Evolutionary conservation across 163 green algal species (phyloP), one percentile per base, ranked within the genome.

Genomic region (Picocystis sp.): DNA sequence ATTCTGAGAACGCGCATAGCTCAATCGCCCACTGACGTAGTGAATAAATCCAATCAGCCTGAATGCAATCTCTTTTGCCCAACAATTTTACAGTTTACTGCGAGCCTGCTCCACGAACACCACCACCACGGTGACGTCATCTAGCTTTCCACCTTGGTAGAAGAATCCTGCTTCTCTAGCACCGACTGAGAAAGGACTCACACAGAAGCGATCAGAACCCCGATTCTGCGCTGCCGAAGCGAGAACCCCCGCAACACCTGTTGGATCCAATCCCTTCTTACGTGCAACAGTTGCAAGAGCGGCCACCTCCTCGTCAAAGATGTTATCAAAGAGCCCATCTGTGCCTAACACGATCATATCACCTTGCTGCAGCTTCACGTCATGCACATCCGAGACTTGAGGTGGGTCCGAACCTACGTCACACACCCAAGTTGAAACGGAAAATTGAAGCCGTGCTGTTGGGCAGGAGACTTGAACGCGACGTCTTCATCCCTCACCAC

Each of bases 391-490:
- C 1, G 77, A 67, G 84, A 80, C 61, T 82, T 73, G 51, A 2
- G 75, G 77, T 6, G 64, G 56, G 62, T 94, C 83, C 57, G 42
- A 52, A 66, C 19, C 58, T n/a, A 34, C 33, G 8, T 71, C n/a
- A n/a, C 49, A 19, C 56, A 65, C 19, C 81, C 81, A 33, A 96
- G 72, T 73, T 98, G 89, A 76, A 75, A 97, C 11, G 90, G 90
- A 58, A 93, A 97, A 77, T 98, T 98, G 76, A 97, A 98, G 52
- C 74, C 71, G 70, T 98, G 89, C 73, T 97, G 89, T 75, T 95
- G 87, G 53, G 82, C 70, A 1, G 82, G 82, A 2, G 76, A 81
- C 42, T 81, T 74, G 76, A 90, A 94, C 1, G 79, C 52, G 8
- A 89, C 72, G 43, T 74, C 13, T 15, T 72, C 62, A 17, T 70